Conservation (phyloP, 257 asterid genomes). For the Cinchona pubescens region DNA sequence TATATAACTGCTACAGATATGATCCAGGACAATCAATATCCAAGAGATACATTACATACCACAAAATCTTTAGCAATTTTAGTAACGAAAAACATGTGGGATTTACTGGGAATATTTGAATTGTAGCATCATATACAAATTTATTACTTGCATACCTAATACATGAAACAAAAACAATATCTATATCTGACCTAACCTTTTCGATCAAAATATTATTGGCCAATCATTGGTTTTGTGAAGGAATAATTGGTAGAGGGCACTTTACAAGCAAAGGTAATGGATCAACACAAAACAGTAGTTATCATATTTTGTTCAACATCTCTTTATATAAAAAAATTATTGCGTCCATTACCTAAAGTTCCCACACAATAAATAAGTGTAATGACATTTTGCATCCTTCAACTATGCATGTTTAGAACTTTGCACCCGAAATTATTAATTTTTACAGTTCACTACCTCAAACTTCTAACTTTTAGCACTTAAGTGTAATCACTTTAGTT, state of each 20-base stretch:
- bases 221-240: constrained; percentile 27
- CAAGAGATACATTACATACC: not conserved
- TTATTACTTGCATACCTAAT: constrained; percentile 20
- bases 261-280: constrained; percentile 24
- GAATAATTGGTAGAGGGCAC: constrained; percentile 28
- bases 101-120: constrained; percentile 4
- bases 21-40: constrained; percentile 10
- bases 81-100: constrained; percentile 6
- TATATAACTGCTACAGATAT: constrained; percentile 4
- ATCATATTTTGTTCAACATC: constrained; percentile 20
- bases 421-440: too few species aligned
- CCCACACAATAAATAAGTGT: not conserved
- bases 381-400: too few species aligned
- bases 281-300: constrained; percentile 15
- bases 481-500: too few species aligned
- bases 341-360: constrained; percentile 33
- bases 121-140: constrained; percentile 1
- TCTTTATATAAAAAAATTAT: constrained; percentile 26
- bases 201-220: not conserved
- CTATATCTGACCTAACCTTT: constrained; percentile 20
- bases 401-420: too few species aligned
- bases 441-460: too few species aligned
- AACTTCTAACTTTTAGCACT: too few species aligned
- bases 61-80: not conserved
- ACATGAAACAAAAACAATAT: constrained; percentile 15